phyloP scores from a whole-genome alignment of 805 yeast genomes.

The Saccharomyces mikatae region DNA sequence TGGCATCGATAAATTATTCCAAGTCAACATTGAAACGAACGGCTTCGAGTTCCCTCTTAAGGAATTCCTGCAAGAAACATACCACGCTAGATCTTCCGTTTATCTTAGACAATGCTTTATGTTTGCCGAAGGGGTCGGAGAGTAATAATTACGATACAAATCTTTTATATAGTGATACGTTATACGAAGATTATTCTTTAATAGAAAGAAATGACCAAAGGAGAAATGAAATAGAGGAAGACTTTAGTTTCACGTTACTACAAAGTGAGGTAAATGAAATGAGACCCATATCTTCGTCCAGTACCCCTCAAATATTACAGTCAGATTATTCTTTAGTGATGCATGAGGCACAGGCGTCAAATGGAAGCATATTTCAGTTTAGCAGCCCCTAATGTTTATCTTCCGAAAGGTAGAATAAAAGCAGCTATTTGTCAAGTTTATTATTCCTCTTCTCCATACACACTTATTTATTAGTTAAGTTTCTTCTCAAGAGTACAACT shows the following conservation, averaged over 20 bases:
- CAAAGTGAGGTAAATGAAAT: not conserved
- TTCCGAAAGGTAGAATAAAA: not conserved
- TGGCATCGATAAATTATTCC: not conserved
- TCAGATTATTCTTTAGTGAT: not conserved
- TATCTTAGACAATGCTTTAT: not conserved
- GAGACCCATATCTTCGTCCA: not conserved
- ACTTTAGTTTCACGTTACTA: not conserved
- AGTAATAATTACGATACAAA: not conserved
- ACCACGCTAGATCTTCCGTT: constrained; percentile 2
- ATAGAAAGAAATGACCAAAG: not conserved
- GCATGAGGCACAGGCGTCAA: not conserved
- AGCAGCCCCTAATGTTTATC: not conserved
- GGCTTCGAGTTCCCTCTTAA: not conserved
- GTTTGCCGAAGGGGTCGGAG: not conserved
- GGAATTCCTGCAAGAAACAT: not conserved
- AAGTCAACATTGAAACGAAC: not conserved
- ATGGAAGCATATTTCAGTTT: not conserved
- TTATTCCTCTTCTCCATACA: not conserved
- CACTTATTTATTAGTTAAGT: not conserved
- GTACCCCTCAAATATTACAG: not conserved
- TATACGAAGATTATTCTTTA: not conserved
- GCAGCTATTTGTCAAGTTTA: not conserved
- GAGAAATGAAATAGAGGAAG: not conserved
- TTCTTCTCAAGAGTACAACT: constrained; percentile 9
- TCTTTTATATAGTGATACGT: not conserved